Conservation (phyloP, 176 grass and related monocot species). For the Oryza glaberrima region DNA sequence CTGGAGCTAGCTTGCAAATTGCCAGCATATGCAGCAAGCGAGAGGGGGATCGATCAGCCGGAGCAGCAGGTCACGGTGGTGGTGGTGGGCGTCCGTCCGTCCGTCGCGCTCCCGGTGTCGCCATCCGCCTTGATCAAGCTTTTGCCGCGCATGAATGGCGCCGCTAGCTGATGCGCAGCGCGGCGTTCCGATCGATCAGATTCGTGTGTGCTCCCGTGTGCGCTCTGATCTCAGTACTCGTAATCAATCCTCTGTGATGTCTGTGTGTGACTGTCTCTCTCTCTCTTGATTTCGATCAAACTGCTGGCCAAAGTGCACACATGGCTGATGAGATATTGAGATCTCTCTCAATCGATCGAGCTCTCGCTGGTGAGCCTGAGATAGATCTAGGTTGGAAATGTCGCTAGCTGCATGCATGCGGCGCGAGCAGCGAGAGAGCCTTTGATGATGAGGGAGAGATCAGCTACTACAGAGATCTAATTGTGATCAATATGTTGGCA, state of each 20-base stretch:
- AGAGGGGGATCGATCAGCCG: not conserved
- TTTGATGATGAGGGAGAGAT: too few species aligned
- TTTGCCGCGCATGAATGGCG: too few species aligned
- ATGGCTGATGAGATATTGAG: not conserved
- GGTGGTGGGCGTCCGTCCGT: not conserved
- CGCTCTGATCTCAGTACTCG: too few species aligned
- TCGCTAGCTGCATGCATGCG: not conserved
- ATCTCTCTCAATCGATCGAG: too few species aligned
- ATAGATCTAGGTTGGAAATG: not conserved
- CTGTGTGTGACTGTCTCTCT: too few species aligned
- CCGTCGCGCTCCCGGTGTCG: conserved; percentile 60
- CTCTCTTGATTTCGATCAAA: too few species aligned
- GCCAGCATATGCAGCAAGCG: not conserved
- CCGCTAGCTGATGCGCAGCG: too few species aligned
- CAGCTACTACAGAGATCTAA: too few species aligned
- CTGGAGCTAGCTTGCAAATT: not conserved
- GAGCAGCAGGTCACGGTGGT: conserved; percentile 31
- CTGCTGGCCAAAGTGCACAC: too few species aligned
- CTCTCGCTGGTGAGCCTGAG: too few species aligned
- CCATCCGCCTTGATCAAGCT: conserved; percentile 23
- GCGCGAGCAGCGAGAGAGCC: not conserved
- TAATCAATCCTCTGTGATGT: too few species aligned
- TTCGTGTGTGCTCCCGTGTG: conserved; percentile 8
- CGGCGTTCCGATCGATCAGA: conserved; percentile 16
- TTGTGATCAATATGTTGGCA: not conserved